Evolutionary conservation across 2,329 filamentous ascomycete genomes (phyloP), one percentile per base, ranked within the genome.

Genomic region (Biscogniauxia sp.): DNA sequence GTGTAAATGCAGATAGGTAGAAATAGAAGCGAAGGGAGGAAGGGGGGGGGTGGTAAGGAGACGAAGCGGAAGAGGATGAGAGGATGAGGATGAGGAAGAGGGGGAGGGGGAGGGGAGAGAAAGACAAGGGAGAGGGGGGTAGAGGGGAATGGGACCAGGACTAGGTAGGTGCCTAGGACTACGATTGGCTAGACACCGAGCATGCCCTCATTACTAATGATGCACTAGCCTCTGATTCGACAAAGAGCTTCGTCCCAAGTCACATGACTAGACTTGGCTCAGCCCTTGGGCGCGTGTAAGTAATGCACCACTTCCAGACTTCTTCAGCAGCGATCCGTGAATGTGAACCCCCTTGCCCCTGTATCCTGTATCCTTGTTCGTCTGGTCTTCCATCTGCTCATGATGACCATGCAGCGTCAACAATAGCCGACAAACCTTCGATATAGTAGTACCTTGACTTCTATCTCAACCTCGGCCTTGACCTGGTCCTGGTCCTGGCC

Each of bases 251-350:
- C 26, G 17, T 20, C 19, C 20, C 5, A 55, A 53, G 52, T 68
- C 66, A 68, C 66, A 68, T 68, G 66, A 68, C 54, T 37, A 5
- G 2, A 5, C 60, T 63, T 65, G 57, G 64, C 62, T 54, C 37
- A 60, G 66, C n/a, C n/a, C n/a, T n/a, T n/a, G n/a, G n/a, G n/a
- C 66, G 66, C 66, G 52, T 66, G 53, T 55, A 67, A 66, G 62
- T 62, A 62, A 54, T 60, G 51, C 49, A 58, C 50, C 26, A 28
- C 5, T 28, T 28, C 26, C 26, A 28, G 5, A 28, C 26, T 5
- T 28, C 26, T 28, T n/a, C n/a, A n/a, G n/a, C n/a, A n/a, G n/a
- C n/a, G n/a, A n/a, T n/a, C n/a, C n/a, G n/a, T n/a, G n/a, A n/a
- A n/a, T n/a, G n/a, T n/a, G n/a, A n/a, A 28, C 5, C 26, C 26